Conservation (phyloP, 768 basidiomycete species). For the Russula abietina region DNA sequence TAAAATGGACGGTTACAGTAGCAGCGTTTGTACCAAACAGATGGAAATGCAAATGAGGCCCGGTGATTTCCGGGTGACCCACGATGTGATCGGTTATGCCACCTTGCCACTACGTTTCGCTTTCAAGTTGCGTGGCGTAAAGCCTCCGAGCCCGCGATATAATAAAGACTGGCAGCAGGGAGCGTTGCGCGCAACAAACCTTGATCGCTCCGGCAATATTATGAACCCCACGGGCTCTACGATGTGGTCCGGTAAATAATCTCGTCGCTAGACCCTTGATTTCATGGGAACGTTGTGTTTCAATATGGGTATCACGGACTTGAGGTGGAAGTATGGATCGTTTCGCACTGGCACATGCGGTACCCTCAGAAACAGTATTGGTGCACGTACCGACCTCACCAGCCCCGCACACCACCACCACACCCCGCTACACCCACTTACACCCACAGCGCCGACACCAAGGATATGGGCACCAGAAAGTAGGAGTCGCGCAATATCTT, state of each 20-base stretch:
- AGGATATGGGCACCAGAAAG: no score
- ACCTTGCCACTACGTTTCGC: background rate
- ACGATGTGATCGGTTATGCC: background rate
- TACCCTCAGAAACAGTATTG: no score
- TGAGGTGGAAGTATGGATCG: background rate
- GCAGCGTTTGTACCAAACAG: background rate
- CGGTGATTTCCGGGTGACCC: slow-evolving; percentile 12
- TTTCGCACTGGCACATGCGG: no score
- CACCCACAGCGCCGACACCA: background rate
- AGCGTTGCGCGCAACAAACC: background rate
- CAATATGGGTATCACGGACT: background rate
- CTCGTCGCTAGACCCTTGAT: background rate
- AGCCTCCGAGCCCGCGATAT: background rate
- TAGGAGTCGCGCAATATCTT: background rate
- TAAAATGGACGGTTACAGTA: background rate
- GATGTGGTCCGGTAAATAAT: background rate
- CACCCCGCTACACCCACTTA: no score
- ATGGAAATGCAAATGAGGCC: background rate
- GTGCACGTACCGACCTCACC: no score
- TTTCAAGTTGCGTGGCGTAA: slow-evolving; percentile 1
- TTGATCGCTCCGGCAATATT: background rate
- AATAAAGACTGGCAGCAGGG: background rate
- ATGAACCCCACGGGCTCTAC: background rate
- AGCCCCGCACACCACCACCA: no score
- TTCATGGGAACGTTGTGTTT: background rate